Evolutionary conservation across 2,329 filamentous ascomycete genomes (phyloP).

Genomic region (Aspergillus sp.): DNA sequence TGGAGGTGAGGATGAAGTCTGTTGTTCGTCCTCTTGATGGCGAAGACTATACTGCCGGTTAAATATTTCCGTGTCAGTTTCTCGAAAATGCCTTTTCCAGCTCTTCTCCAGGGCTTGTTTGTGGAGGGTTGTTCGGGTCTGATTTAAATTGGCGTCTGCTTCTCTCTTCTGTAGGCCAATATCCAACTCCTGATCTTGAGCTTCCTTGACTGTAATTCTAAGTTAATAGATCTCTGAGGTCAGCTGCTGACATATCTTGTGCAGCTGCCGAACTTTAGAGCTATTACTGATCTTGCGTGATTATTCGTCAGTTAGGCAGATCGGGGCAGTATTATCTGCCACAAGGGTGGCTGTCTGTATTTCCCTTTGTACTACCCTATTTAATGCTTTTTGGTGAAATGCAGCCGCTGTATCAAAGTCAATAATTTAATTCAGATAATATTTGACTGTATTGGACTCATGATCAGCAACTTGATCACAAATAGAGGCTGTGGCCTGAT

Average conservation of each 20-base stretch:
- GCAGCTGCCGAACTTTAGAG: slow-evolving; percentile 3
- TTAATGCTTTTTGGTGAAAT: slow-evolving; percentile 17
- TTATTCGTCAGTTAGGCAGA: slow-evolving; percentile 15
- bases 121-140: not conserved
- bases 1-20: not conserved
- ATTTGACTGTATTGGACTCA: slow-evolving; percentile 22
- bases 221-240: slow-evolving; percentile 8
- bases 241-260: slow-evolving; percentile 5
- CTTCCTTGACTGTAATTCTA: slow-evolving; percentile 9
- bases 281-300: not conserved
- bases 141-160: slow-evolving; percentile 5
- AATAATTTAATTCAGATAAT: slow-evolving; percentile 21
- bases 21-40: not conserved
- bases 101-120: slow-evolving; percentile 13
- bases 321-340: slow-evolving; percentile 15
- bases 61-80: slow-evolving; percentile 22
- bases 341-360: slow-evolving; percentile 12
- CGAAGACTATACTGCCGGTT: slow-evolving; percentile 14
- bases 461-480: slow-evolving; percentile 22
- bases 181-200: not conserved
- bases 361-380: slow-evolving; percentile 17
- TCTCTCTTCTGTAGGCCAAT: slow-evolving; percentile 13
- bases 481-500: slow-evolving; percentile 18
- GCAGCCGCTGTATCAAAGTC: slow-evolving; percentile 17
- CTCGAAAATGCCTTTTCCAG: slow-evolving; percentile 21